Conservation (phyloP, 2,329 filamentous ascomycete genomes). For the Botryotinia calthae region DNA sequence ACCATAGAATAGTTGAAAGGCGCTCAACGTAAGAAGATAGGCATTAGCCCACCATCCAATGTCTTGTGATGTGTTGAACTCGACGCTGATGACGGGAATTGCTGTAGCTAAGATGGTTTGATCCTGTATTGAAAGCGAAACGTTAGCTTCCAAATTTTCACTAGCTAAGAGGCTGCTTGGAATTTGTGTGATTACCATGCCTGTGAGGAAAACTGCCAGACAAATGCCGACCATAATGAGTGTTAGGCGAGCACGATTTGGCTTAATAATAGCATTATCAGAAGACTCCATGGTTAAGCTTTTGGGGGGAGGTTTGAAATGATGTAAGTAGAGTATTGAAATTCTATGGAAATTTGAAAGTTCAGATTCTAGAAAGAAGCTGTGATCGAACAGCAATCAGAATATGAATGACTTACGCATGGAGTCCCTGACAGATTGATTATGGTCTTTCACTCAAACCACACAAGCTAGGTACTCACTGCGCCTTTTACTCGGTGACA, state of each 20-base stretch:
- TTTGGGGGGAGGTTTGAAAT: neutral
- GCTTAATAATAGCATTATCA: neutral
- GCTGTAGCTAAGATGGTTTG: conserved; percentile 16
- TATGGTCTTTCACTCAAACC: neutral
- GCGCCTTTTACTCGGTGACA: neutral
- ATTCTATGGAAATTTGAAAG: neutral
- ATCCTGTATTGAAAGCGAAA: neutral
- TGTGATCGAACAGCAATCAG: neutral
- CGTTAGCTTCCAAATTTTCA: neutral
- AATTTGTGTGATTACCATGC: neutral
- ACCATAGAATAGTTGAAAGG: conserved; percentile 6
- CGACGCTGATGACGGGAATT: conserved; percentile 9
- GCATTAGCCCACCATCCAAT: conserved; percentile 9
- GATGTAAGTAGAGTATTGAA: neutral
- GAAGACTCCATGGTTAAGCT: neutral
- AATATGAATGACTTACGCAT: neutral
- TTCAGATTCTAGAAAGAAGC: neutral
- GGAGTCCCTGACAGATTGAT: neutral
- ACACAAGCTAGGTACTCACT: neutral
- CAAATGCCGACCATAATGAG: conserved; percentile 7
- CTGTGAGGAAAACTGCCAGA: conserved; percentile 11
- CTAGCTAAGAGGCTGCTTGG: no score
- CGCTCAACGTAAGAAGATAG: neutral
- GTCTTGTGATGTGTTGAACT: conserved; percentile 10
- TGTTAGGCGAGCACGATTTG: neutral